Evolutionary conservation across 2,329 filamentous ascomycete genomes (phyloP).

Genomic region (Nemania abortiva): DNA sequence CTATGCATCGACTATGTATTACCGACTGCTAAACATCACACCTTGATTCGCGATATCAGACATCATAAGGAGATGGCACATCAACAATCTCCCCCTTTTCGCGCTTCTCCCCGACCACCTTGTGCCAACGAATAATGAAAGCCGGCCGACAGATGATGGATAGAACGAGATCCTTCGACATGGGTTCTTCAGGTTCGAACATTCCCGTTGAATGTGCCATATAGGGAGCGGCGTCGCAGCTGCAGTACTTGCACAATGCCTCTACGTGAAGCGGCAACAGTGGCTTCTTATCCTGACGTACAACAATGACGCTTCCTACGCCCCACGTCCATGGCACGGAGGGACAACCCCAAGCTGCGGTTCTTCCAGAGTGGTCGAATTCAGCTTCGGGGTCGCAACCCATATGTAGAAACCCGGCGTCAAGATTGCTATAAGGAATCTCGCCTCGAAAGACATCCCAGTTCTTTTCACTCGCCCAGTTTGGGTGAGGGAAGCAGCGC

Average conservation of each 20-base stretch:
- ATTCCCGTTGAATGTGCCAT: conserved; percentile 3
- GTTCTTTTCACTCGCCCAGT: conserved; percentile 36
- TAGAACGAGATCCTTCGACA: conserved; percentile 11
- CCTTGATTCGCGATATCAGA: background rate
- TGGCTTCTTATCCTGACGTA: conserved; percentile 30
- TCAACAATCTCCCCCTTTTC: background rate
- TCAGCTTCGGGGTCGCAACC: background rate
- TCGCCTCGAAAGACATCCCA: too few relatives aligned
- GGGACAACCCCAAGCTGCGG: background rate
- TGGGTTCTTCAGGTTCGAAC: conserved; percentile 9
- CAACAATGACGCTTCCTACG: conserved; percentile 21
- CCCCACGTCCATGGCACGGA: background rate
- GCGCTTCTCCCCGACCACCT: background rate
- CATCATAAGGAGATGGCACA: conserved; percentile 16
- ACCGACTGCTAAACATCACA: too few relatives aligned
- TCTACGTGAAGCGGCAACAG: conserved; percentile 22
- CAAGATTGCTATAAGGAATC: conserved; percentile 22
- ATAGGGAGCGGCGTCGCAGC: background rate
- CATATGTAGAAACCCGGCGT: conserved; percentile 17
- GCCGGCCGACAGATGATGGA: conserved; percentile 26
- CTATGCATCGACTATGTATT: too few relatives aligned
- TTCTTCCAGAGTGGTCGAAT: background rate
- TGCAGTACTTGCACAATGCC: conserved; percentile 29
- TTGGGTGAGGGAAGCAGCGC: conserved; percentile 33
- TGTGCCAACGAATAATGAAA: conserved; percentile 10